Conservation (phyloP, 2,329 filamentous ascomycete species). For the Ciborinia camelliae region DNA sequence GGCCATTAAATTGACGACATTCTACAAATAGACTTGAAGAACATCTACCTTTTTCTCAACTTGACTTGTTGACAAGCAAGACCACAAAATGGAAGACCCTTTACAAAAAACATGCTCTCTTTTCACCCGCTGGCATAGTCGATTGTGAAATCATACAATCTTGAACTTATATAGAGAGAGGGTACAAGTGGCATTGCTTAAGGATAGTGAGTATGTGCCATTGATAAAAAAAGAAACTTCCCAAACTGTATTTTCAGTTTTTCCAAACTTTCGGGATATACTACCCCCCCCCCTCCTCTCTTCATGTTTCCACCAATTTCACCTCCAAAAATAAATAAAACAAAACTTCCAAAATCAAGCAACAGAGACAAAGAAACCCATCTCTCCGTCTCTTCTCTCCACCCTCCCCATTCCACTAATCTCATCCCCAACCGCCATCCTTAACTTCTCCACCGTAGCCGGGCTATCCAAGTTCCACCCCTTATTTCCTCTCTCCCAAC, state of each 20-base stretch:
- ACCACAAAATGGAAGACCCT: too few relatives aligned
- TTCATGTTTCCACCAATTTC: not conserved
- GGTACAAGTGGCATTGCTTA: too few relatives aligned
- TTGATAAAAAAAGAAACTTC: not conserved
- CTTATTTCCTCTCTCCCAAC: constrained; percentile 45
- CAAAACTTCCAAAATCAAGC: constrained; percentile 10
- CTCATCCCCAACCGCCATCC: constrained; percentile 40
- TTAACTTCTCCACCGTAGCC: constrained; percentile 49
- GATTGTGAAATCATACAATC: too few relatives aligned
- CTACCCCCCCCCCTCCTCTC: too few relatives aligned
- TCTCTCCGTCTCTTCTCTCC: constrained; percentile 31
- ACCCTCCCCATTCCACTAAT: constrained; percentile 37
- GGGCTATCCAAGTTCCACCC: constrained; percentile 47
- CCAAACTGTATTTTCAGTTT: not conserved
- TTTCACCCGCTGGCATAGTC: too few relatives aligned
- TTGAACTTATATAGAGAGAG: too few relatives aligned
- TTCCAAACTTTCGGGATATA: not conserved
- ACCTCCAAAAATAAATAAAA: too few relatives aligned
- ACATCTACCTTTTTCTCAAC: too few relatives aligned
- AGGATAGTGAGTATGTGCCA: not conserved
- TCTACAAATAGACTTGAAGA: too few relatives aligned
- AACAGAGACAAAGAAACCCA: constrained; percentile 35
- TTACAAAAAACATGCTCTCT: too few relatives aligned
- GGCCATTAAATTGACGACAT: too few relatives aligned
- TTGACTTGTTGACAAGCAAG: too few relatives aligned